These are phyloP conservation scores for Pseudogymnoascus sp. DNA, from an alignment of 2,329 filamentous ascomycete species.

Conservation along the genomic window DNA sequence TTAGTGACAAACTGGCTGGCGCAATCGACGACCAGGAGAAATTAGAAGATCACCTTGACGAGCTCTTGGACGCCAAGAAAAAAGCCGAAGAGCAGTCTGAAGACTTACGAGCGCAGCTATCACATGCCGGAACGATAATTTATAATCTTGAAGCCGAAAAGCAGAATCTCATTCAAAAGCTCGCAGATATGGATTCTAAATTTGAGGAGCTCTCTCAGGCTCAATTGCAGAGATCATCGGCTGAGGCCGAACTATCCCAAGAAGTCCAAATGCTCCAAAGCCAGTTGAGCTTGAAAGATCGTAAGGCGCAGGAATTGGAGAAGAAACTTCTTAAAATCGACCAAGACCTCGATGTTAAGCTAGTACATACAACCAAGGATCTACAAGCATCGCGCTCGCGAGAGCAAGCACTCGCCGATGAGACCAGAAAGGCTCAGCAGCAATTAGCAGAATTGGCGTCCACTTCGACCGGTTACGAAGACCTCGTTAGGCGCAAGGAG, in stretches of 20 bases:
- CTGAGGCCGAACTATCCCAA: slow-evolving; percentile 69
- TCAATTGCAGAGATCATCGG: slow-evolving; percentile 65
- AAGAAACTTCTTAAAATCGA: slow-evolving; percentile 74
- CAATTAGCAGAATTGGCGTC: slow-evolving; percentile 81
- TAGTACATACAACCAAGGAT: slow-evolving; percentile 71
- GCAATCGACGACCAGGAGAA: slow-evolving; percentile 91
- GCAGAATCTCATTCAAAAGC: slow-evolving; percentile 58
- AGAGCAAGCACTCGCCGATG: slow-evolving; percentile 67
- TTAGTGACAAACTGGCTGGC: slow-evolving; percentile 86
- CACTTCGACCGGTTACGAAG: slow-evolving; percentile 91
- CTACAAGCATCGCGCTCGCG: slow-evolving; percentile 65
- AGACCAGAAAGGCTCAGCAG: slow-evolving; percentile 75
- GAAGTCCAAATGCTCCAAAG: slow-evolving; percentile 90
- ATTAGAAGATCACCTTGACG: slow-evolving; percentile 87
- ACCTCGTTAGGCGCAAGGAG: slow-evolving; percentile 86
- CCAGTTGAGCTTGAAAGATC: slow-evolving; percentile 79
- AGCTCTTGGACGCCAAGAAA: slow-evolving; percentile 81
- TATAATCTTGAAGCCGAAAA: slow-evolving; percentile 82
- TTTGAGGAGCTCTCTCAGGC: slow-evolving; percentile 63
- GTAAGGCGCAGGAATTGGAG: slow-evolving; percentile 83
- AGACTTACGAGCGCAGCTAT: slow-evolving; percentile 69
- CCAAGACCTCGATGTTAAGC: slow-evolving; percentile 81
- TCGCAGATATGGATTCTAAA: slow-evolving; percentile 62
- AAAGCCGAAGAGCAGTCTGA: slow-evolving; percentile 79
- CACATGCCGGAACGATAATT: slow-evolving; percentile 86